Base-by-base conservation (phyloP, 345 rosid genomes). In the Euphorbia peplus region DNA sequence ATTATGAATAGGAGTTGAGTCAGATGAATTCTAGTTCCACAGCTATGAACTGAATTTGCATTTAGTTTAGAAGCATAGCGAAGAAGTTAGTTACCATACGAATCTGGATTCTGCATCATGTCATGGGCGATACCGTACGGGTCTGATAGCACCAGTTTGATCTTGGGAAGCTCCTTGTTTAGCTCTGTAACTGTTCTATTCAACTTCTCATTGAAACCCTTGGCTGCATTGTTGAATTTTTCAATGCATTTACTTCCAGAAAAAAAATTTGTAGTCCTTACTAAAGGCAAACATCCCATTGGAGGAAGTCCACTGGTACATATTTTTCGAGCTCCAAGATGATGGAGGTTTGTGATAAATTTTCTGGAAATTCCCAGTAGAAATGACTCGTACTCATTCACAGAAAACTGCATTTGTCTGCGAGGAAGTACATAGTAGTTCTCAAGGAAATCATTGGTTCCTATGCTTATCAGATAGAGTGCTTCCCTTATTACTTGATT, bases 61-160 rank as follows among this genome's bases (percentile, higher is more conserved):
- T 44, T 25, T 56, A 56, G 60, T 24, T 47, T 19, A 60, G 64
- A 9, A 7, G 24, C 7, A 2, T 39, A 29, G 12, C 6, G 4
- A 46, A 30, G 24, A 60, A 59, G 66, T 69, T 10, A 44, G 14
- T 44, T 69, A 60, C 73, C 66, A 1, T 29, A 59, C 15, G 48
- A 60, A 60, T 21, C 7, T 32, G 73, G 59, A 47, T 60, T 60
- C 57, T 48, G 47, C 22, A 88, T 75, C 46, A 86, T 74, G 30
- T 64, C 28, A 78, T 71, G 60, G 16, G 83, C 64, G 19, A 83
- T 70, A 75, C 78, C 77, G 30, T 86, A 85, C 8, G 79, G 80
- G 71, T 82, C 81, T 51, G 85, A 76, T 19, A 80, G 79, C 60
- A 79, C 74, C 37, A 86, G 56, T 67, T 65, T 73, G 24, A 83